phyloP scores from a whole-genome alignment of 2,329 filamentous ascomycete species.

The Calonectria hongkongensis region DNA sequence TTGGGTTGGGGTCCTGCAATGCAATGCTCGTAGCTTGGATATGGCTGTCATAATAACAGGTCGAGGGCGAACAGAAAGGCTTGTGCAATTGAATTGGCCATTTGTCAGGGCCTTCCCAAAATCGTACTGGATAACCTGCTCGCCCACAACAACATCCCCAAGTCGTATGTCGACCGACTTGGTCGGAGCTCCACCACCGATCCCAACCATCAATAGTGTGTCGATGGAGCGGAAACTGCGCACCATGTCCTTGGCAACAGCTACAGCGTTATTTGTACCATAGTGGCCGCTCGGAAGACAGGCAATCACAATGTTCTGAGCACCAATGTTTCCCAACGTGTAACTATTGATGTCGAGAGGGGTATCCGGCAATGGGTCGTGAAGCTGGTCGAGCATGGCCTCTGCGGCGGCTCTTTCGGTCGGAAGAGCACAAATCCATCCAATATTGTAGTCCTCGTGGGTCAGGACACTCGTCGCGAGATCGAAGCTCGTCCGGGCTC shows the following conservation, averaged over 20 bases:
- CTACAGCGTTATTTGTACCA: background rate
- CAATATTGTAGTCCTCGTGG: background rate
- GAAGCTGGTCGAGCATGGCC: background rate
- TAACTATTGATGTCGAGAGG: background rate
- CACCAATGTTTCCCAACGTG: background rate
- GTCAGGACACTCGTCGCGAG: background rate
- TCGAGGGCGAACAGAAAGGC: background rate
- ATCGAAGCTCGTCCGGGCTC: background rate
- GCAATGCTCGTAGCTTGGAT: background rate
- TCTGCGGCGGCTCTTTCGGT: background rate
- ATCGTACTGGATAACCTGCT: slow-evolving; percentile 4
- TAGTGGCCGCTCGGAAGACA: background rate
- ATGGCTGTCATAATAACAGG: background rate
- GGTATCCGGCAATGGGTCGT: background rate
- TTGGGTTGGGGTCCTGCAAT: background rate
- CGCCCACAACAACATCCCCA: background rate
- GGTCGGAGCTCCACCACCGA: background rate
- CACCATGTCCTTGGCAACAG: background rate
- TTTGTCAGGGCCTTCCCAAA: background rate
- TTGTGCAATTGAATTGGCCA: background rate
- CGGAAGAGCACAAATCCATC: slow-evolving; percentile 1
- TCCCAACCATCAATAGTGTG: background rate
- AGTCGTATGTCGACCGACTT: background rate
- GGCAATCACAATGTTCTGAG: background rate
- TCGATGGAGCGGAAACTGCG: background rate